These are phyloP conservation scores for Boletus huronensis DNA, from an alignment of 768 basidiomycete genomes.

Conservation along the genomic window DNA sequence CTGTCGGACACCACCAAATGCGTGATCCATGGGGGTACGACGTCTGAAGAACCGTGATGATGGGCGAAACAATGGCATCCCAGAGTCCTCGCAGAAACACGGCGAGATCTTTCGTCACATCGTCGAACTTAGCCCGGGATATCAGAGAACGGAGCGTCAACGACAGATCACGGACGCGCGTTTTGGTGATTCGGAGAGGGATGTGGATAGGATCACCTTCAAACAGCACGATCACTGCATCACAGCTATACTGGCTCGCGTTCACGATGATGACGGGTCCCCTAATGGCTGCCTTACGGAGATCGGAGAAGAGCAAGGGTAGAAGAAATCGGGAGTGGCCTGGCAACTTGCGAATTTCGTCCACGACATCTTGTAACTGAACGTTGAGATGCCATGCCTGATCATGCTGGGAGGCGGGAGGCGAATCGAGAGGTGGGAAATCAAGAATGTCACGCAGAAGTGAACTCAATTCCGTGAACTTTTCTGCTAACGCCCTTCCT, in stretches of 20 bases:
- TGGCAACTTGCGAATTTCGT: background rate
- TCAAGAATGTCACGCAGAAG: background rate
- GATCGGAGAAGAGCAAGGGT: background rate
- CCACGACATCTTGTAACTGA: conserved; percentile 1
- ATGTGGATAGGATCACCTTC: background rate
- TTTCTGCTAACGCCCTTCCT: background rate
- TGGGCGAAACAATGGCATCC: background rate
- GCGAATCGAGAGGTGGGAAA: background rate
- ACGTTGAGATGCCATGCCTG: conserved; percentile 1
- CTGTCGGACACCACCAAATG: background rate
- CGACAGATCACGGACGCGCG: background rate
- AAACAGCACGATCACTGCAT: background rate
- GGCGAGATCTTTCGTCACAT: background rate
- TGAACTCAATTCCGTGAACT: conserved; percentile 3
- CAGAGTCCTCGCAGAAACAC: background rate
- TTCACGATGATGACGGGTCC: background rate
- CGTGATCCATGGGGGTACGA: background rate
- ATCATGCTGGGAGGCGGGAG: background rate
- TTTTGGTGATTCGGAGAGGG: background rate
- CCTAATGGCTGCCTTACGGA: background rate
- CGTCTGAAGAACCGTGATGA: background rate
- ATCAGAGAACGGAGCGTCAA: background rate
- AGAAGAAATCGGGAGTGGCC: background rate
- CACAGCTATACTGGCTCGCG: background rate
- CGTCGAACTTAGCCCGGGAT: background rate